These are phyloP conservation scores for Globisporangium cederbergense DNA, from an alignment of 352 stramenopile species.

Conservation along the genomic window DNA sequence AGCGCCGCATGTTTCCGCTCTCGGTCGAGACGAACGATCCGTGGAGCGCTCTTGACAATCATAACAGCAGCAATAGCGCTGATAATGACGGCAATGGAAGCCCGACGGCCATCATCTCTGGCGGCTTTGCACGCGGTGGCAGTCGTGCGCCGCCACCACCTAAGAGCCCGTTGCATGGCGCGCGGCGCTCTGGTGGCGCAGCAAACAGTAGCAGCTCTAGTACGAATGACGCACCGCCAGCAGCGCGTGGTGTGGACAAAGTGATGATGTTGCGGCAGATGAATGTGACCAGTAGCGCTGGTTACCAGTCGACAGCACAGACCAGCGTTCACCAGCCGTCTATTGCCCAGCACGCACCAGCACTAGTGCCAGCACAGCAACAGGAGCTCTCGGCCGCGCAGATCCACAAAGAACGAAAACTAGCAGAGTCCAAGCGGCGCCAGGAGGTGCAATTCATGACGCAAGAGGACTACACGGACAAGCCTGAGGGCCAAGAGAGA, in stretches of 20 bases:
- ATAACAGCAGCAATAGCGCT: neutral
- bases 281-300: conserved; percentile 29
- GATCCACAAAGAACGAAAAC: conserved; percentile 59
- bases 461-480: conserved; percentile 60
- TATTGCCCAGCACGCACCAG: neutral
- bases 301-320: conserved; percentile 5
- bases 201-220: neutral
- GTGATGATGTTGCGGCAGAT: conserved; percentile 54
- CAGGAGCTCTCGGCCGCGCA: conserved; percentile 55
- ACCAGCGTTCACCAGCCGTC: neutral
- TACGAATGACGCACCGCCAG: neutral
- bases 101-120: neutral
- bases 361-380: neutral
- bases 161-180: conserved; percentile 42
- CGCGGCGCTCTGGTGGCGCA: neutral
- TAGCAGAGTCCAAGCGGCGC: conserved; percentile 43
- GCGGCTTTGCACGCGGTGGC: conserved; percentile 12
- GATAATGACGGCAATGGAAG: neutral
- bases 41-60: neutral
- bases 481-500: conserved; percentile 41
- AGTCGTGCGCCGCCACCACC: conserved; percentile 33
- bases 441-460: conserved; percentile 46
- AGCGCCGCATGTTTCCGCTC: conserved; percentile 41
- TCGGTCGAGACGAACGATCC: conserved; percentile 26
- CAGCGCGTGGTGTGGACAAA: conserved; percentile 31